Evolutionary conservation across 345 rosid species (phyloP).

Genomic region (Carallia pectinifolia): DNA sequence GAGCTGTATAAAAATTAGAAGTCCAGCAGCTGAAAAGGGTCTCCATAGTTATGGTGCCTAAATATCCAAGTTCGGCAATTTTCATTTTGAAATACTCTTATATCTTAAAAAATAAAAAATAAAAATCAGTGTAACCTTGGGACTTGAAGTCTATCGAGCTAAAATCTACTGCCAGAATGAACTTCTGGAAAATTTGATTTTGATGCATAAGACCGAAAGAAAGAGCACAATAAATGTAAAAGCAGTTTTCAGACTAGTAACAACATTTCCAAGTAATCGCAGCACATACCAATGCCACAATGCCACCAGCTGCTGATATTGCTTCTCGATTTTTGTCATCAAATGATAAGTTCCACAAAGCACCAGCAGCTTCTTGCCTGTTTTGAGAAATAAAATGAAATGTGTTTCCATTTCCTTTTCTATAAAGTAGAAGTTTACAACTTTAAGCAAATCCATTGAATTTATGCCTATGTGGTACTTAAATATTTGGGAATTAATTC

Average conservation of each 20-base stretch:
- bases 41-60: too few species aligned
- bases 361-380: slow-evolving; percentile 48
- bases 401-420: neutral
- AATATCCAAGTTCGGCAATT: too few species aligned
- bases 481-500: neutral
- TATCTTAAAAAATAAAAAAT: too few species aligned
- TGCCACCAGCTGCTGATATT: slow-evolving; percentile 39
- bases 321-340: slow-evolving; percentile 46
- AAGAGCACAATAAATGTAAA: too few species aligned
- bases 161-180: too few species aligned
- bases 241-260: neutral
- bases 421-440: slow-evolving; percentile 1
- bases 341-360: slow-evolving; percentile 43
- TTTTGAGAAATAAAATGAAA: slow-evolving; percentile 13
- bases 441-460: neutral
- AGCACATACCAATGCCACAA: slow-evolving; percentile 37
- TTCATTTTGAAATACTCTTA: too few species aligned
- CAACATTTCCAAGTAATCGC: neutral
- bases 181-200: neutral
- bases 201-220: neutral
- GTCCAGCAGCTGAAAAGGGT: too few species aligned
- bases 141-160: too few species aligned
- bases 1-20: too few species aligned
- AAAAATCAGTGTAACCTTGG: too few species aligned
- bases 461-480: neutral